Conservation (phyloP, 2,329 filamentous ascomycete species). For the Pyrenophora seminiperda region DNA sequence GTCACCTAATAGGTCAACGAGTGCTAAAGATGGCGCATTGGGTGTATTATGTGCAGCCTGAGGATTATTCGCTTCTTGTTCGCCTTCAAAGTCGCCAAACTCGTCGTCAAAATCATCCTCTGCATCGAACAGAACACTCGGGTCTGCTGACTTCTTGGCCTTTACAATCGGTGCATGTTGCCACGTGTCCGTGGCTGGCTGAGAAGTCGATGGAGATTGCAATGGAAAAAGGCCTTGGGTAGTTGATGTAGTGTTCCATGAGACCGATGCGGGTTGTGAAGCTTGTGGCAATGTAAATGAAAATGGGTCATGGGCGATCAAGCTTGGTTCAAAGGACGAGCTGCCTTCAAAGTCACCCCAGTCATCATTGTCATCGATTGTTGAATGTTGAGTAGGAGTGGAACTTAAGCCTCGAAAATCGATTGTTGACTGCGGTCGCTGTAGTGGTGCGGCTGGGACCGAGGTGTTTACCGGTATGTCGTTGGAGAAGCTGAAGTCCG, state of each 20-base stretch:
- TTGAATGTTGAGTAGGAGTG: not conserved
- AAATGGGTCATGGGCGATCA: conserved; percentile 25
- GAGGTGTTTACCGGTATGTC: conserved; percentile 35
- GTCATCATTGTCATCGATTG: conserved; percentile 42
- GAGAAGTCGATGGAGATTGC: conserved; percentile 4
- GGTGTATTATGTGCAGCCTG: conserved; percentile 5
- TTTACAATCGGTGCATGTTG: conserved; percentile 35
- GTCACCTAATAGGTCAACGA: conserved; percentile 37
- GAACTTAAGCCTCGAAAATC: conserved; percentile 7
- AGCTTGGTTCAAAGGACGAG: conserved; percentile 21
- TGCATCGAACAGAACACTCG: conserved; percentile 49
- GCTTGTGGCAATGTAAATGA: conserved; percentile 17
- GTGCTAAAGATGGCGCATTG: conserved; percentile 18
- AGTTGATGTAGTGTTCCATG: conserved; percentile 9
- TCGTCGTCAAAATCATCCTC: conserved; percentile 44
- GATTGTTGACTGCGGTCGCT: conserved; percentile 15
- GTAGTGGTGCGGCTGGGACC: conserved; percentile 18
- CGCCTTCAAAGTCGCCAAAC: conserved; percentile 46
- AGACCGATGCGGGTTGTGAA: conserved; percentile 17
- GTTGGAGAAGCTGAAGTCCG: conserved; percentile 45
- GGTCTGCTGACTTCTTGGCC: conserved; percentile 42
- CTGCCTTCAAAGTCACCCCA: conserved; percentile 51
- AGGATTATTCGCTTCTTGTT: conserved; percentile 8
- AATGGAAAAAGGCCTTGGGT: conserved; percentile 22
- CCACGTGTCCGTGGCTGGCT: conserved; percentile 26